Evolutionary conservation across 805 yeast genomes (phyloP).

Genomic region (Starmerella davenportii): DNA sequence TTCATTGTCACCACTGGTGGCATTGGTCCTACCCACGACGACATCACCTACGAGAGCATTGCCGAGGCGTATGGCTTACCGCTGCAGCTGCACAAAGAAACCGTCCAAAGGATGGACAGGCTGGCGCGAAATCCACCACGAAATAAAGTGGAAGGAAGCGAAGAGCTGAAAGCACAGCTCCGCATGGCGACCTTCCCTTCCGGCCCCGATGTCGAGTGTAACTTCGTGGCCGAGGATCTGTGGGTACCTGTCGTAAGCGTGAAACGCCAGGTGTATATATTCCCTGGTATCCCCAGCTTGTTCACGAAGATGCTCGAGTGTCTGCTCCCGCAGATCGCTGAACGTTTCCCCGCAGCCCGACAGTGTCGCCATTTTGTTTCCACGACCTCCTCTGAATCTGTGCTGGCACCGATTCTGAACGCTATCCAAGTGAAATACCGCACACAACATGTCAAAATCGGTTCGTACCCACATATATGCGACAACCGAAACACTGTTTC

Average conservation of each 20-base stretch:
- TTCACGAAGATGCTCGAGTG: constrained; percentile 38
- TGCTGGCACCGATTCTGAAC: constrained; percentile 46
- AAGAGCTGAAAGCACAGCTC: constrained; percentile 42
- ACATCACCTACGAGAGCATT: constrained; percentile 62
- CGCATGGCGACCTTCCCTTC: constrained; percentile 68
- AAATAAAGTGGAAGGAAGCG: constrained; percentile 13
- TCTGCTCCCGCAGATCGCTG: constrained; percentile 25
- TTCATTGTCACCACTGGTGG: constrained; percentile 54
- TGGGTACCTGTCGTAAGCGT: constrained; percentile 79
- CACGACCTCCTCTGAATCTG: constrained; percentile 44
- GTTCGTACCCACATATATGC: constrained; percentile 68
- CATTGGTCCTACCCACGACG: constrained; percentile 85
- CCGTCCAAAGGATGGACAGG: constrained; percentile 41
- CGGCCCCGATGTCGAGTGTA: constrained; percentile 22
- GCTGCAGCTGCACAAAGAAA: constrained; percentile 35
- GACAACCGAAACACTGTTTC: constrained; percentile 53
- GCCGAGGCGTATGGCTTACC: constrained; percentile 44
- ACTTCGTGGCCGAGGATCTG: constrained; percentile 32
- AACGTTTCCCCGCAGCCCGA: constrained; percentile 26
- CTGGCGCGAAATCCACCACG: constrained; percentile 19
- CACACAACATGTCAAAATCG: constrained; percentile 41
- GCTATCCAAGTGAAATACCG: constrained; percentile 31
- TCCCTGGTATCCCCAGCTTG: constrained; percentile 73
- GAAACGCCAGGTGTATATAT: constrained; percentile 43
- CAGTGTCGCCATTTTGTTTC: constrained; percentile 33